Percentiles rank a stretch among this genome's conserved stretches.
Conservation (phyloP, 768 basidiomycete genomes). For the Dictyophora rubrovolvata region DNA sequence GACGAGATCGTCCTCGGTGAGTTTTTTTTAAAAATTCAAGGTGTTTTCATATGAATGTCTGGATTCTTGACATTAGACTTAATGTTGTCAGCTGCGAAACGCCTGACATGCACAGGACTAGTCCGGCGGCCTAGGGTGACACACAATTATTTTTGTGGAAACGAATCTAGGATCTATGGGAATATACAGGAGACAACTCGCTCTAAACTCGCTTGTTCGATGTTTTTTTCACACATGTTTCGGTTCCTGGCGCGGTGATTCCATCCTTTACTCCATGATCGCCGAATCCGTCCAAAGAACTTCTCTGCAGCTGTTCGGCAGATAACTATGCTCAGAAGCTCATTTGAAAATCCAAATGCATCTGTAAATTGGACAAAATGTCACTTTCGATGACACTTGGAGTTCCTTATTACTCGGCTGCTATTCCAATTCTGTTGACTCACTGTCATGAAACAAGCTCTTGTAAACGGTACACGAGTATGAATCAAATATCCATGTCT, state of each 20-base stretch:
- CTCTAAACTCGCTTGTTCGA: neutral
- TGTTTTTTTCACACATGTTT: neutral
- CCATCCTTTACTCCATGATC: neutral
- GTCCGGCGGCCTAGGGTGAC: neutral
- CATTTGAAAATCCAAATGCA: neutral
- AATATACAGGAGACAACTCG: neutral
- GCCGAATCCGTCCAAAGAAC: neutral
- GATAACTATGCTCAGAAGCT: neutral
- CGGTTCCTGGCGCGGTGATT: neutral
- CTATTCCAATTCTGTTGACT: neutral
- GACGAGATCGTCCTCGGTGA: neutral
- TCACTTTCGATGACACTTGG: too few species aligned
- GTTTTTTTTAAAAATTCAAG: neutral
- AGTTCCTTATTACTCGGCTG: neutral
- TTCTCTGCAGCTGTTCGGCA: neutral
- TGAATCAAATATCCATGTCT: too few species aligned
- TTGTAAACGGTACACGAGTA: neutral
- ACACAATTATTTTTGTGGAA: neutral
- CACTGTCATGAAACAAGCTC: neutral
- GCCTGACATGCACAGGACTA: too few species aligned
- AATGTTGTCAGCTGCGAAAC: too few species aligned
- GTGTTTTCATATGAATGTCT: neutral
- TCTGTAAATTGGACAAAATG: too few species aligned
- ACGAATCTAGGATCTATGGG: neutral
- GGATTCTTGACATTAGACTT: neutral